Evolutionary conservation across 164 flowering plant genomes (phyloP).

Genomic region (Nelumbo lutea): DNA sequence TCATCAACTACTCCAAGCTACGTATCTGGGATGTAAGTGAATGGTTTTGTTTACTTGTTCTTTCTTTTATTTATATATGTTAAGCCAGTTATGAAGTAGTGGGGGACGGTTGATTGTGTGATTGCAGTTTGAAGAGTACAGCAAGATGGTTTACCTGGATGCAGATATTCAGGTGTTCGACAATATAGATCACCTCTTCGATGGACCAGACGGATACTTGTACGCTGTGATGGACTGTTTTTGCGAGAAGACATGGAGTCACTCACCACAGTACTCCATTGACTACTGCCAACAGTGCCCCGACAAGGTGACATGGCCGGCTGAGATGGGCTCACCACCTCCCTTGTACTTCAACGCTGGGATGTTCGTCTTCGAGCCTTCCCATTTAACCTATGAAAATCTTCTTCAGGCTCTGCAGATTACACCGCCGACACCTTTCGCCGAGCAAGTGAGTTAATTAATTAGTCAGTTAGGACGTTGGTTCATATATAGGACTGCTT

Average conservation of each 20-base stretch:
- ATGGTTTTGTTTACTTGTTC: background rate
- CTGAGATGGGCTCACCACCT: conserved; percentile 51
- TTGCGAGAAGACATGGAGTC: conserved; percentile 62
- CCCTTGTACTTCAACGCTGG: conserved; percentile 65
- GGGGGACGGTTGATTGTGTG: background rate
- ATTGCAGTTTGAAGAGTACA: conserved; percentile 49
- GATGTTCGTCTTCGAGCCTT: conserved; percentile 63
- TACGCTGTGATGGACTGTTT: conserved; percentile 62
- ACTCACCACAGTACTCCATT: conserved; percentile 37
- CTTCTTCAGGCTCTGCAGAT: conserved; percentile 40
- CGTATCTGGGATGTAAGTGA: conserved; percentile 60
- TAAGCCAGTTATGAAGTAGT: background rate
- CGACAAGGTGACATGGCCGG: conserved; percentile 46
- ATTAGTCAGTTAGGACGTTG: background rate
- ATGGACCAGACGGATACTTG: conserved; percentile 43
- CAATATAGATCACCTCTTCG: conserved; percentile 55
- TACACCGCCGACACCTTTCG: conserved; percentile 51
- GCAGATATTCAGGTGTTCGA: conserved; percentile 66
- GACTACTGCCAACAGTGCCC: conserved; percentile 71
- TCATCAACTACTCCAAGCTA: conserved; percentile 70
- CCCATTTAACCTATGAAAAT: conserved; percentile 33
- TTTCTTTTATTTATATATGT: background rate
- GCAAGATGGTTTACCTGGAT: conserved; percentile 62
- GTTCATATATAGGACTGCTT: background rate
- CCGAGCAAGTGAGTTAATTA: conserved; percentile 45